Evolutionary conservation across 1,139 yeast species (phyloP), one percentile per base, ranked within the genome.

Genomic region (Geotrichum reessii): DNA sequence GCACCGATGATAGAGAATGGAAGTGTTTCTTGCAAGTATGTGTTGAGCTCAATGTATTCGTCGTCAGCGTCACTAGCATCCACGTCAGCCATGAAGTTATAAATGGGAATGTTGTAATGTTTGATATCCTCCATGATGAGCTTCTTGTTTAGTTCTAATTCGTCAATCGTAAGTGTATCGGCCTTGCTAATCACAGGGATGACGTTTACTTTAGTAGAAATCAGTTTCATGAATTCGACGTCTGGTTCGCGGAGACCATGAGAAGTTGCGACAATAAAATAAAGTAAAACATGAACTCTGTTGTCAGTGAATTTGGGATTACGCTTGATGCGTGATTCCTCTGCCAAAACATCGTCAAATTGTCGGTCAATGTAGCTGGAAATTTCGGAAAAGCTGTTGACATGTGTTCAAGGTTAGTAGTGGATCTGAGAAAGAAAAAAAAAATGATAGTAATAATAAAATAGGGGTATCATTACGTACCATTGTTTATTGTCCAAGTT

Each of bases 1-100:
- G 95, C 86, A 9, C 96, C 87, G 68, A 93, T 84, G 47, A 92
- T 78, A 2, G 98, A 93, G 76, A 93, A 92, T 31, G 99, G 99
- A 66, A 91, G 78, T 61, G 85, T 75, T 42, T 82, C 78, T 62
- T 95, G 84, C 66, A 91, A 77, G 66, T 83, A 86, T 61, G 84
- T 82, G 71, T 90, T 87, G 63, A 88, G 83, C 63, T 88, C 95
- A 64, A 63, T 69, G 53, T 68, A 62, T 57, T 60, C 65, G 37
- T 66, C 69, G 33, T 65, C 69, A n/a, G 63, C 64, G 44, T 61
- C 63, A 28, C 63, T 65, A 3, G 54, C 61, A 7, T 65, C 70
- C 17, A 61, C 63, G 56, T 67, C 69, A 17, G 59, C 49, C 50
- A 86, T 85, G 75, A 93, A 93, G 72, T 87, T 89, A 77, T 87